Percentiles rank a stretch among this genome's conserved stretches.
Evolutionary conservation across 2,329 filamentous ascomycete species (phyloP).

Genomic region (Dissoconium aciculare): DNA sequence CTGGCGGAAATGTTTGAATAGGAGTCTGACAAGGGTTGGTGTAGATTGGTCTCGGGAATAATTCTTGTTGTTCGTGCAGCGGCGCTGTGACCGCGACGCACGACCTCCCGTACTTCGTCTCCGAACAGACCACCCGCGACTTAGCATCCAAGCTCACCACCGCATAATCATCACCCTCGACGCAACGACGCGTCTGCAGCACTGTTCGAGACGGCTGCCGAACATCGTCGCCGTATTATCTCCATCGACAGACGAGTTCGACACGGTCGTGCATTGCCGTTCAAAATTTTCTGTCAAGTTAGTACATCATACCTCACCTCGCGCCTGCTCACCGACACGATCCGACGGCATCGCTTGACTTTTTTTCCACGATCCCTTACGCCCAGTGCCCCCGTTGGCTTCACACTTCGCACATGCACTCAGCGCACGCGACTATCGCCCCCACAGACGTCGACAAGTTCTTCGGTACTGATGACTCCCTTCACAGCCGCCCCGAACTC

Average conservation of each 20-base stretch:
- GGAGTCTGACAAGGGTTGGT: neutral
- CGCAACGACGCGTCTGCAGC: constrained; percentile 6
- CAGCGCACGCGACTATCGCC: constrained; percentile 12
- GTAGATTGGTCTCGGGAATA: neutral
- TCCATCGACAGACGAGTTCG: too few relatives aligned
- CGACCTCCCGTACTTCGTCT: constrained; percentile 15
- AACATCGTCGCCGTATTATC: too few relatives aligned
- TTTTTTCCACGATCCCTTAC: constrained; percentile 20
- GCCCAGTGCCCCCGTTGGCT: neutral
- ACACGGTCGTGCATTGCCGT: constrained; percentile 1
- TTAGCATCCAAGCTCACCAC: constrained; percentile 10
- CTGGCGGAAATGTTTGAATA: neutral
- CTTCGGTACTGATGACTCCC: constrained; percentile 26
- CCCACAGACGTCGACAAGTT: constrained; percentile 10
- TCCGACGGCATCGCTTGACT: neutral
- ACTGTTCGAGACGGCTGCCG: too few relatives aligned
- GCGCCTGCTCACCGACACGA: too few relatives aligned
- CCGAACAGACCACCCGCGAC: constrained; percentile 16
- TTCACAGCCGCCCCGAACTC: constrained; percentile 18
- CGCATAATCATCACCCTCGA: constrained; percentile 7
- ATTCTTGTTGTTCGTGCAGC: neutral
- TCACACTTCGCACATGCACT: neutral
- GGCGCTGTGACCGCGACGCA: constrained; percentile 9
- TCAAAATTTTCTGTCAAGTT: neutral
- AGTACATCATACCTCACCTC: too few relatives aligned